Evolutionary conservation across 345 rosid genomes (phyloP).

Genomic region (Gossypium thurberi): DNA sequence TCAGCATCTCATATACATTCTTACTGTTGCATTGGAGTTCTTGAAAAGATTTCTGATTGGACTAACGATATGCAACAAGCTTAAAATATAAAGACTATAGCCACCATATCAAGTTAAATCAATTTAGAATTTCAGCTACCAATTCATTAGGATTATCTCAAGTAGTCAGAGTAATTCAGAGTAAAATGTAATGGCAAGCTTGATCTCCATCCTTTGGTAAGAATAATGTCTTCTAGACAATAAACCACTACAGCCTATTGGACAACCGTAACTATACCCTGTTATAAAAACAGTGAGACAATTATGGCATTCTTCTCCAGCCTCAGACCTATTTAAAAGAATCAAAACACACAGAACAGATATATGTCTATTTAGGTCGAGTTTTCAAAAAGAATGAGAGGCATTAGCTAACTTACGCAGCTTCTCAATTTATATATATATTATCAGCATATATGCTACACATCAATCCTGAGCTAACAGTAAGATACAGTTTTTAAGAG

Average conservation of each 20-base stretch:
- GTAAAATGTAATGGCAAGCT: background rate
- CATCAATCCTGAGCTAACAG: background rate
- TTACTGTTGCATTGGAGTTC: background rate
- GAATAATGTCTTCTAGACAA: background rate
- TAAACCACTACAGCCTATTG: background rate
- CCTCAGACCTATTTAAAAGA: background rate
- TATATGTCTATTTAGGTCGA: background rate
- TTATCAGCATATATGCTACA: background rate
- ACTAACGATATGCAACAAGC: background rate
- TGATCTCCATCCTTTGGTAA: background rate
- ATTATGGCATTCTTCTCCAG: background rate
- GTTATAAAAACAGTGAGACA: background rate
- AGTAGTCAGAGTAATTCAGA: background rate
- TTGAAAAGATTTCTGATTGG: background rate
- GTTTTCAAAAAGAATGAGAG: background rate
- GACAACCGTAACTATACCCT: background rate
- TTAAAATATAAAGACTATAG: background rate
- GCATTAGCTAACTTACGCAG: background rate
- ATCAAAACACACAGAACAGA: background rate
- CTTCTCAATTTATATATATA: background rate
- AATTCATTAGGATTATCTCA: background rate
- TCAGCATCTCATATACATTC: background rate
- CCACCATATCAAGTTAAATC: background rate
- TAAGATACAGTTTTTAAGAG: background rate
- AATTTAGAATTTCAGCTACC: background rate